Evolutionary conservation across 768 basidiomycete genomes (phyloP), one percentile per base, ranked within the genome.

Genomic region (Rhodosporidiobolus sp.): DNA sequence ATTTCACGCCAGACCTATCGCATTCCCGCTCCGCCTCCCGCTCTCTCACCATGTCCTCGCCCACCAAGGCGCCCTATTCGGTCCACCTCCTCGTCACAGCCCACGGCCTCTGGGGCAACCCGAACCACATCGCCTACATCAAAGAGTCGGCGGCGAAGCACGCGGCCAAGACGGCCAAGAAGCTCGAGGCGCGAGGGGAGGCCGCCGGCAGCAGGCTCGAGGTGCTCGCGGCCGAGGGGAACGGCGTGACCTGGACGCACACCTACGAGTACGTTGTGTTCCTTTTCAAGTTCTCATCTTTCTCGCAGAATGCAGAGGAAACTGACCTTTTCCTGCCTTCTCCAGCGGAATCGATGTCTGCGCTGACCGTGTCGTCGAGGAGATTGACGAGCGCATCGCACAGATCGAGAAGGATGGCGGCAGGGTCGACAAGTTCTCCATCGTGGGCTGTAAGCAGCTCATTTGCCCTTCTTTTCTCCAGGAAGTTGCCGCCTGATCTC

Each of bases 351-450:
- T 92, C 32, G 91, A 92, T 78, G 90, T 90, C 86, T 88, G 90
- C 69, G 89, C 87, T 49, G 90, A 92, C 81, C 84, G 92, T 45
- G 87, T 92, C 48, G 87, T 90, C 7, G 83, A 87, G 71, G 92
- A 94, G 89, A 84, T 92, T 26, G 68, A 84, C 53, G 84, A 85
- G 10, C 85, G 87, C 76, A 82, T 90, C 14, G 80, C 84, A 60
- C 82, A 84, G 55, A 81, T 91, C 24, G 83, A 86, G 73, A 72
- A 80, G 26, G 83, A 86, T n/a, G 76, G 74, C 20, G 78, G 86
- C 11, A 84, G 83, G 24, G 89, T 94, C 10, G 85, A 30, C 9
- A 24, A 53, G 2, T 76, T 76, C 57, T 69, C 67, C 5, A 76
- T 76, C 28, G 74, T 76, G 43, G 74, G 74, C 57, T 75, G 52